Evolutionary conservation across 2,329 filamentous ascomycete species (phyloP).

Genomic region (Cryphonectria carpinicola): DNA sequence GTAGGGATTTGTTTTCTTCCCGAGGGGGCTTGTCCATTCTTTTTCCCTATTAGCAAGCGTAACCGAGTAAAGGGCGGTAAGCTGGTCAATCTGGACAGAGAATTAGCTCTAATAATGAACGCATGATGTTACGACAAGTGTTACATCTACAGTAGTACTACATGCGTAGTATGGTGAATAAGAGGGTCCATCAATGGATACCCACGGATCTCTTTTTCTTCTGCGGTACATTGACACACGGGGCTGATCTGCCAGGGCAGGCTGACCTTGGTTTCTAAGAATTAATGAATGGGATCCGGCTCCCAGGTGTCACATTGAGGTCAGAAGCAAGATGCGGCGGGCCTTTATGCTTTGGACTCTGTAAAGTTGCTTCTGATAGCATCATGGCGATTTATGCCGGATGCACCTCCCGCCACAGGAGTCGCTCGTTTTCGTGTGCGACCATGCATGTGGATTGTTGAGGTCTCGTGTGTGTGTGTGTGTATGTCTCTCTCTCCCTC

Average conservation of each 20-base stretch:
- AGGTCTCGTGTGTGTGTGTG: not conserved
- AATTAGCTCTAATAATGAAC: not conserved
- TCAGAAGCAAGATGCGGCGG: not conserved
- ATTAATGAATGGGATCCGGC: not conserved
- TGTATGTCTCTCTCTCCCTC: not conserved
- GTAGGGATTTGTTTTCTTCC: not conserved
- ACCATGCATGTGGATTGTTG: not conserved
- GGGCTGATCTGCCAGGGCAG: not conserved
- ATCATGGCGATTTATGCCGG: not conserved
- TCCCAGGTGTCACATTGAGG: not conserved
- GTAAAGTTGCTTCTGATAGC: not conserved
- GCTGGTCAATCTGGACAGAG: not conserved
- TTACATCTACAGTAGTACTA: not conserved
- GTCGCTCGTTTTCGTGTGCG: not conserved
- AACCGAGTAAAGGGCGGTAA: not conserved
- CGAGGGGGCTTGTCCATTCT: not conserved
- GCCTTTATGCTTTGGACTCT: not conserved
- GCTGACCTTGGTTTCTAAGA: not conserved
- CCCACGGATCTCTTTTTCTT: not conserved
- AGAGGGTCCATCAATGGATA: not conserved
- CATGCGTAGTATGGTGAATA: not conserved
- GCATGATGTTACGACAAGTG: not conserved
- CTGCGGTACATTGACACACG: not conserved
- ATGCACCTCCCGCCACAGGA: not conserved
- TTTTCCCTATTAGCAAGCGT: not conserved